Evolutionary conservation across 2,329 filamentous ascomycete species (phyloP).

Genomic region (Xylariales sp.): DNA sequence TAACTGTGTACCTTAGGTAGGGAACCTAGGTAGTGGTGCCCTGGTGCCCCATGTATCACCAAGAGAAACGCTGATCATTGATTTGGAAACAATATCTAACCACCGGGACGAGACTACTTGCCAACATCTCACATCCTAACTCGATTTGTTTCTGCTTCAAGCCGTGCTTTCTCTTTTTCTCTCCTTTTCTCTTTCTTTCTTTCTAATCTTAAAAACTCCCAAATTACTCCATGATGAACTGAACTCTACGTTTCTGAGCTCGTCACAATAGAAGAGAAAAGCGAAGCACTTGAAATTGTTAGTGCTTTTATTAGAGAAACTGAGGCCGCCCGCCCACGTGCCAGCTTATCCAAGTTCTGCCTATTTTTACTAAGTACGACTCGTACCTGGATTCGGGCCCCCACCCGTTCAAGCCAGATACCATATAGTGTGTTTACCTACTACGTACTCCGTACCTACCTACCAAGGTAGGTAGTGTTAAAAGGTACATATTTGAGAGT

Average conservation of each 20-base stretch:
- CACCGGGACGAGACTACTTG: conserved; percentile 18
- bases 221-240: not conserved
- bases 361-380: conserved; percentile 9
- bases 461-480: conserved; percentile 5
- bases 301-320: conserved; percentile 18
- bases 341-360: conserved; percentile 28
- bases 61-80: conserved; percentile 31
- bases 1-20: not conserved
- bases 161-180: not conserved
- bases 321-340: conserved; percentile 35
- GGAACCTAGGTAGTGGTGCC: not conserved
- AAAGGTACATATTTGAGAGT: conserved; percentile 17
- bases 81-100: conserved; percentile 29
- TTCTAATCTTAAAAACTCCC: too few species aligned
- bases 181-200: too few species aligned
- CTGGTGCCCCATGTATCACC: conserved; percentile 11
- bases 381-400: conserved; percentile 27
- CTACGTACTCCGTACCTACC: not conserved
- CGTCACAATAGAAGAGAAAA: conserved; percentile 11
- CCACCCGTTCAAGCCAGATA: conserved; percentile 26
- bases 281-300: not conserved
- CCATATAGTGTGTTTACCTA: not conserved
- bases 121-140: conserved; percentile 4
- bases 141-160: not conserved
- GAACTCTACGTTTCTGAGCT: not conserved